These are phyloP conservation scores for Psophocarpus tetragonolobus DNA, from an alignment of 306 rosid species.

Conservation along the genomic window DNA sequence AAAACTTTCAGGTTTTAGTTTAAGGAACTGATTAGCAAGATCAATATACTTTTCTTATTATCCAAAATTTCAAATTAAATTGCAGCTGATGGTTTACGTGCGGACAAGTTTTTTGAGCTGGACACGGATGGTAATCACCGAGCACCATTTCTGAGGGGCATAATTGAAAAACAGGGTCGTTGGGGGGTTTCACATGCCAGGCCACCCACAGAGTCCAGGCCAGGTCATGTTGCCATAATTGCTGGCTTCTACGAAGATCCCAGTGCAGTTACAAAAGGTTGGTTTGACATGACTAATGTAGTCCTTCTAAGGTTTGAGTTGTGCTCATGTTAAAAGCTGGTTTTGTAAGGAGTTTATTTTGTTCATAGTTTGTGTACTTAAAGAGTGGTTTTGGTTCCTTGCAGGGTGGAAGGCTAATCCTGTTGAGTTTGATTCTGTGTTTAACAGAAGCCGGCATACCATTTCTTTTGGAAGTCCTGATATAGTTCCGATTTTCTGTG, in stretches of 20 bases:
- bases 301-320: neutral
- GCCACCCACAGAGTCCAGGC: slow-evolving; percentile 95
- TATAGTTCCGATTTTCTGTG: slow-evolving; percentile 86
- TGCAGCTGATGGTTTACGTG: slow-evolving; percentile 91
- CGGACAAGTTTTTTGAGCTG: slow-evolving; percentile 88
- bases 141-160: slow-evolving; percentile 77
- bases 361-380: slow-evolving; percentile 22
- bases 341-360: neutral
- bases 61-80: neutral
- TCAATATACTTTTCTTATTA: too few species aligned
- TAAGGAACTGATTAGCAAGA: too few species aligned
- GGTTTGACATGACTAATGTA: neutral
- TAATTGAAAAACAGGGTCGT: slow-evolving; percentile 72
- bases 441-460: slow-evolving; percentile 78
- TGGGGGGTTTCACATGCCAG: slow-evolving; percentile 98
- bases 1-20: too few species aligned
- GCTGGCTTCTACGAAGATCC: slow-evolving; percentile 98
- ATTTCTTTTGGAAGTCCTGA: slow-evolving; percentile 87
- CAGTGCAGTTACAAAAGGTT: slow-evolving; percentile 92
- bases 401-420: slow-evolving; percentile 98
- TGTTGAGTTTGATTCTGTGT: slow-evolving; percentile 89
- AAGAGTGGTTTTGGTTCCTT: slow-evolving; percentile 26
- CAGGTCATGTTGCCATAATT: slow-evolving; percentile 83
- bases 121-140: slow-evolving; percentile 66
- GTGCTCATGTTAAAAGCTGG: neutral